phyloP scores from a whole-genome alignment of 495 filamentous ascomycete species.

The Aspergillus diversus region DNA sequence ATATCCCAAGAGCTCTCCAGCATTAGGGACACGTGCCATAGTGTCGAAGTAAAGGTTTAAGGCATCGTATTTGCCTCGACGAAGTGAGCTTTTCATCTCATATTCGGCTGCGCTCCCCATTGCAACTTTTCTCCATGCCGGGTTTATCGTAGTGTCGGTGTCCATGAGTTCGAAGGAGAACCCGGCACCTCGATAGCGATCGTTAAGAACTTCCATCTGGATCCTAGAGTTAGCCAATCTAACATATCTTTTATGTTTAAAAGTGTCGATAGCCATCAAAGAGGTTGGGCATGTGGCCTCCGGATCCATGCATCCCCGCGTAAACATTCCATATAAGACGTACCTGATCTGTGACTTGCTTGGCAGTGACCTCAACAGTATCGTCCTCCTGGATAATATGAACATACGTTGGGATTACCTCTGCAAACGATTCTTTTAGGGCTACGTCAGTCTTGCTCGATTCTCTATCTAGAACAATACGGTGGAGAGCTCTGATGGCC shows the following conservation, averaged over 20 bases:
- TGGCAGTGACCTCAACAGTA: neutral
- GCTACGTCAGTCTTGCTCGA: neutral
- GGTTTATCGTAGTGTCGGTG: neutral
- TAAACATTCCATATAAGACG: too few relatives aligned
- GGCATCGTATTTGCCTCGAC: constrained; percentile 4
- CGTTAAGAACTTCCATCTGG: constrained; percentile 8
- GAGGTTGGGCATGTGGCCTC: too few relatives aligned
- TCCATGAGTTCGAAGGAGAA: constrained; percentile 6
- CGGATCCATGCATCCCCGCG: too few relatives aligned
- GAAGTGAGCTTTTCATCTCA: constrained; percentile 6
- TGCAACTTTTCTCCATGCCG: neutral
- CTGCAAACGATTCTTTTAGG: neutral
- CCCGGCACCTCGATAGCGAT: neutral
- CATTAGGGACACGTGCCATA: neutral
- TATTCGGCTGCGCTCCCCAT: neutral
- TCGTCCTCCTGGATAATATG: constrained; percentile 5
- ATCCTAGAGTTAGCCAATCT: neutral
- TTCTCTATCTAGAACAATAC: neutral
- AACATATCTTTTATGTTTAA: neutral
- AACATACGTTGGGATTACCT: constrained; percentile 2
- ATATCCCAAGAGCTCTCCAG: neutral
- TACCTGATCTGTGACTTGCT: constrained; percentile 3
- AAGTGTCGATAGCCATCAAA: neutral
- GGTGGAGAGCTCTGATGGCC: constrained; percentile 3
- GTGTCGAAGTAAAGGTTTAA: constrained; percentile 7